Evolutionary conservation across 139 green algal genomes (phyloP).

Genomic region (Choricystis sp.): DNA sequence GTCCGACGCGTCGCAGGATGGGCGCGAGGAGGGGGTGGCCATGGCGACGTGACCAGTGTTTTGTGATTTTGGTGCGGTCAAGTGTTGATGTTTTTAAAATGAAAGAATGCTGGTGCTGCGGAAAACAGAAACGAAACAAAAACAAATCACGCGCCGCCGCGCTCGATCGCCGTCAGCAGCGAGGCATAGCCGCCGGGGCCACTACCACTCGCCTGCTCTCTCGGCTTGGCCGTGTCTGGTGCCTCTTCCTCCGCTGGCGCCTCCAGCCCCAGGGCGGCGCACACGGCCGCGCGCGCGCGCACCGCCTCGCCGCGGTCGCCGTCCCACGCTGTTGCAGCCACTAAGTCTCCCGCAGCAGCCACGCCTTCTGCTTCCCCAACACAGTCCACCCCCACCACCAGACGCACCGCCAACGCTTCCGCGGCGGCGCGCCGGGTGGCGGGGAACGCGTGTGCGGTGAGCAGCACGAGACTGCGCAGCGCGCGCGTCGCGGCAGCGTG

Average conservation of each 20-base stretch:
- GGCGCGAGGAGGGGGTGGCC: too few species aligned
- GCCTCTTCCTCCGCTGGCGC: too few species aligned
- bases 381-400: not conserved
- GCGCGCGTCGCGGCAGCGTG: too few species aligned
- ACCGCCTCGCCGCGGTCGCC: too few species aligned
- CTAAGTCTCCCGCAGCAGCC: not conserved
- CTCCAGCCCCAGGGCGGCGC: not conserved
- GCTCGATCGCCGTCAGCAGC: not conserved
- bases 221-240: not conserved
- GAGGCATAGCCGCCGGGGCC: not conserved
- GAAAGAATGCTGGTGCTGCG: not conserved
- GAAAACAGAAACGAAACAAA: not conserved
- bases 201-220: not conserved
- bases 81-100: too few species aligned
- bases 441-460: not conserved
- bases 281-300: not conserved
- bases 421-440: too few species aligned
- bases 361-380: not conserved
- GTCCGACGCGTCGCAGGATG: too few species aligned
- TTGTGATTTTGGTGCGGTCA: too few species aligned
- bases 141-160: not conserved
- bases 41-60: too few species aligned
- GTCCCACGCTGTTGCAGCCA: not conserved
- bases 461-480: not conserved
- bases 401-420: not conserved